Evolutionary conservation across 371 early-diverging fungal species (phyloP).

Genomic region (Enterocytospora artemiae): DNA sequence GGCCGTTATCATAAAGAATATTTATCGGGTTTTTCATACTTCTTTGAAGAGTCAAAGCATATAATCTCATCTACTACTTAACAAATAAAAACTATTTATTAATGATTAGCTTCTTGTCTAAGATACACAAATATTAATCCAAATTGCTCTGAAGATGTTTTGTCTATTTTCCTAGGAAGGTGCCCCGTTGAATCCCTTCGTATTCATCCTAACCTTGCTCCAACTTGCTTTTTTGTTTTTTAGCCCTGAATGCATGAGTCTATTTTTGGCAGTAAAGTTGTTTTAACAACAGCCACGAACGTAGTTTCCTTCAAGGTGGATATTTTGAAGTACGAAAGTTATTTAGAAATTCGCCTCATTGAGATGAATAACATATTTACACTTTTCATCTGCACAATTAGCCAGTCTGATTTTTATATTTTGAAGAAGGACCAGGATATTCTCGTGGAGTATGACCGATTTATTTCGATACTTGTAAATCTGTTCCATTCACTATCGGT

Average conservation of each 20-base stretch:
- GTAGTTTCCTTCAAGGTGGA: conserved; percentile 50
- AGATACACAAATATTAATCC: no score
- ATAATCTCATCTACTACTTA: no score
- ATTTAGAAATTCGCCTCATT: conserved; percentile 50
- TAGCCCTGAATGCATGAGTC: conserved; percentile 43
- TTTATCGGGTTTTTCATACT: no score
- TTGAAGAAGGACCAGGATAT: conserved; percentile 58
- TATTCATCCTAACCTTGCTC: not conserved
- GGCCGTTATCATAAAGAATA: no score
- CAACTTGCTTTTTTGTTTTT: conserved; percentile 2
- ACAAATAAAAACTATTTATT: no score
- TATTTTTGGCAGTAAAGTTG: conserved; percentile 48
- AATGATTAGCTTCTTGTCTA: no score
- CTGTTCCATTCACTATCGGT: conserved; percentile 49
- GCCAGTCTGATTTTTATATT: conserved; percentile 50
- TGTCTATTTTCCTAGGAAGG: not conserved
- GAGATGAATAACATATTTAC: conserved; percentile 50
- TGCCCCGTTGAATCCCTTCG: not conserved
- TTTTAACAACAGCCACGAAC: conserved; percentile 26
- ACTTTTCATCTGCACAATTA: conserved; percentile 48
- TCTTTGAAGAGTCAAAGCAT: no score
- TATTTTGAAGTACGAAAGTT: conserved; percentile 18
- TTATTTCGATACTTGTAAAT: conserved; percentile 46
- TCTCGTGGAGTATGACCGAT: conserved; percentile 54
- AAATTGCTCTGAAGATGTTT: not conserved